phyloP scores from a whole-genome alignment of 2,329 filamentous ascomycete genomes.

The Cytospora schulzeri region DNA sequence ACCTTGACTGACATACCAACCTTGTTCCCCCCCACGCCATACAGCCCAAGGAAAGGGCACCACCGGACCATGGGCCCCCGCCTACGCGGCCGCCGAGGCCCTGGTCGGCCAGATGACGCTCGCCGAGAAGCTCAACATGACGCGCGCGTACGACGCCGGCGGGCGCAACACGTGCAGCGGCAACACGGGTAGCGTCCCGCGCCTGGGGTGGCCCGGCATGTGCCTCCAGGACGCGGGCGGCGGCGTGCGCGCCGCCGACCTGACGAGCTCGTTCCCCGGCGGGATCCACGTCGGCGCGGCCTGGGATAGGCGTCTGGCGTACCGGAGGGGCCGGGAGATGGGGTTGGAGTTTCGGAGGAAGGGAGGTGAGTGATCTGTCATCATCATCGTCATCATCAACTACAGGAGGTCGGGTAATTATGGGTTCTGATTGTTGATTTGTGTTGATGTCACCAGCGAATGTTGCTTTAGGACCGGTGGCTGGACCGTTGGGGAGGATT shows the following conservation, averaged over 20 bases:
- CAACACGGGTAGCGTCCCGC: constrained; percentile 48
- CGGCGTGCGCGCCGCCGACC: constrained; percentile 50
- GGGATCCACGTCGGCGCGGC: constrained; percentile 50
- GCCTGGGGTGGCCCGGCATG: constrained; percentile 49
- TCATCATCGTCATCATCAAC: too few relatives aligned
- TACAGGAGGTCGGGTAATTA: too few relatives aligned
- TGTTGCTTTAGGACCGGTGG: constrained; percentile 66
- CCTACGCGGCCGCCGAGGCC: constrained; percentile 58
- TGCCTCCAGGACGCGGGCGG: constrained; percentile 55
- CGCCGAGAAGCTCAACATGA: constrained; percentile 62
- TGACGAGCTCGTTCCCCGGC: constrained; percentile 52
- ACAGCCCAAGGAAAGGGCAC: constrained; percentile 33
- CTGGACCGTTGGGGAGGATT: constrained; percentile 69
- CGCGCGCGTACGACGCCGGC: constrained; percentile 41
- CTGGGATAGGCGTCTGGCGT: constrained; percentile 58
- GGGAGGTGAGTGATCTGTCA: constrained; percentile 45
- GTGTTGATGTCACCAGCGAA: constrained; percentile 43
- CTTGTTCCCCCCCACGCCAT: too few relatives aligned
- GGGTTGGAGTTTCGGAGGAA: constrained; percentile 59
- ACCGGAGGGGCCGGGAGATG: constrained; percentile 54
- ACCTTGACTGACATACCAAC: background rate
- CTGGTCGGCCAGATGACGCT: constrained; percentile 65
- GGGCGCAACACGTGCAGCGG: constrained; percentile 55
- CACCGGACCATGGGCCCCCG: constrained; percentile 52
- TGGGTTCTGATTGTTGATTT: background rate